Base-by-base conservation (phyloP, 1,284 basidiomycete species). In the Trametes versicolor region DNA sequence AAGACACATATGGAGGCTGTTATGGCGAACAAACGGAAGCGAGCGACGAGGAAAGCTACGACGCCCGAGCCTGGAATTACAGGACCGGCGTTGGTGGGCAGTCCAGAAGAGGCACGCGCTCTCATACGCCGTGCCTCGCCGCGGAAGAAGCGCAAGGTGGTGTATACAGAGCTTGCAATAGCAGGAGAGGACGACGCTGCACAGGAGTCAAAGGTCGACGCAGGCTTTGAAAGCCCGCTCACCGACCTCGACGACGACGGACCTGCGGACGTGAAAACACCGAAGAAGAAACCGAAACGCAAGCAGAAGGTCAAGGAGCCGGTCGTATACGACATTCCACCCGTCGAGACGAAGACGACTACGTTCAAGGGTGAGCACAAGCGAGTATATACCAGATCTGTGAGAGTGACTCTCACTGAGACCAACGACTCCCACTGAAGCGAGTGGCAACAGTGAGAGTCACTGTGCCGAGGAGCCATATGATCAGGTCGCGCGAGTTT, bases 241-340 rank as follows among this genome's bases (percentile, higher is more conserved):
- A 75, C 71, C 6, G 66, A 72, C 8, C 34, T 71, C 1, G 72
- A 74, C 36, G 64, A 32, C 5, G 71, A 70, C 15, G 68, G 36
- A 10, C 61, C 62, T 5, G 62, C 15, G 1, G 76, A 69, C 12
- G 62, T 55, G 62, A 71, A 58, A 41, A 69, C 67, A n/a, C 73
- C 68, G 21, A 75, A 67, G 66, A 79, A 73, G 66, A 82, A 75
- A 67, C 77, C 77, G 64, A 78, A 79, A 64, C 74, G 84, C 48
- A 84, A 83, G 63, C 75, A 76, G 60, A 83, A 83, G 60, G 79
- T 79, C 62, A 79, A 80, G 29, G 88, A 89, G 66, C 88, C 87
- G 0, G 80, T 87, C 1, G 82, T 85, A 8, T 94, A 93, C 73
- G 80, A 87, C 43, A 95, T 96, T 51, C 90, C 91, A 0, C 85